phyloP scores from a whole-genome alignment of 345 rosid genomes.

The Gynandropsis gynandra region DNA sequence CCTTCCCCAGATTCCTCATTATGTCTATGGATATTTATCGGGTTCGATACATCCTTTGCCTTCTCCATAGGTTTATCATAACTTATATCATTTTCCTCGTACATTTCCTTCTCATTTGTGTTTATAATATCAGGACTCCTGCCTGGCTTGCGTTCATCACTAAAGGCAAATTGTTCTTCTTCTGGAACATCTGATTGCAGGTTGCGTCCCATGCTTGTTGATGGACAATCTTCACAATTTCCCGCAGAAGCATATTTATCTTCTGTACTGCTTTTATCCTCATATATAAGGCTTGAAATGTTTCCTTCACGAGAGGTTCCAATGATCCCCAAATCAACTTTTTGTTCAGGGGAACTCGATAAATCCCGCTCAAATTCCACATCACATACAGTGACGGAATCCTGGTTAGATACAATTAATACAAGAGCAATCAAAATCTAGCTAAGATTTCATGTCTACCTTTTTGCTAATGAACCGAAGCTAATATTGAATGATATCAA shows the following conservation, averaged over 20 bases:
- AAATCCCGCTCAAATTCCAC: constrained; percentile 19
- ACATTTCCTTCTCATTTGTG: constrained; percentile 18
- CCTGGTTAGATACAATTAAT: constrained; percentile 22
- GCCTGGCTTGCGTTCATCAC: constrained; percentile 40
- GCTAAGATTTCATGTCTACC: neutral
- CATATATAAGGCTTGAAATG: constrained; percentile 26
- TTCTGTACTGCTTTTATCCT: constrained; percentile 15
- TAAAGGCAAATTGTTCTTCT: constrained; percentile 67
- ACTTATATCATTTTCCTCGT: constrained; percentile 19
- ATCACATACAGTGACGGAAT: constrained; percentile 13
- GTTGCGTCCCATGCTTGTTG: constrained; percentile 24
- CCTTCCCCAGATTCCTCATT: constrained; percentile 26
- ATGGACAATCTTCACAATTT: constrained; percentile 18
- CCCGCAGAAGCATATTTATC: constrained; percentile 20
- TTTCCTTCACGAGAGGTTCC: constrained; percentile 22
- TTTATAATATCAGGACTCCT: constrained; percentile 24
- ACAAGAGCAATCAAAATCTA: too few species aligned
- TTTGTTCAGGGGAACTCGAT: constrained; percentile 25
- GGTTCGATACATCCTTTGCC: constrained; percentile 32
- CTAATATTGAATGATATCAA: neutral
- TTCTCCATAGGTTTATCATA: constrained; percentile 25
- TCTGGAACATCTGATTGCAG: constrained; percentile 39
- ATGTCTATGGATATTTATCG: constrained; percentile 41
- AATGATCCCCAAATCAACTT: constrained; percentile 21
- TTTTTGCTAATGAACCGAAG: neutral